phyloP scores from a whole-genome alignment of 495 filamentous ascomycete genomes.

The Achaetomiella virescens region DNA sequence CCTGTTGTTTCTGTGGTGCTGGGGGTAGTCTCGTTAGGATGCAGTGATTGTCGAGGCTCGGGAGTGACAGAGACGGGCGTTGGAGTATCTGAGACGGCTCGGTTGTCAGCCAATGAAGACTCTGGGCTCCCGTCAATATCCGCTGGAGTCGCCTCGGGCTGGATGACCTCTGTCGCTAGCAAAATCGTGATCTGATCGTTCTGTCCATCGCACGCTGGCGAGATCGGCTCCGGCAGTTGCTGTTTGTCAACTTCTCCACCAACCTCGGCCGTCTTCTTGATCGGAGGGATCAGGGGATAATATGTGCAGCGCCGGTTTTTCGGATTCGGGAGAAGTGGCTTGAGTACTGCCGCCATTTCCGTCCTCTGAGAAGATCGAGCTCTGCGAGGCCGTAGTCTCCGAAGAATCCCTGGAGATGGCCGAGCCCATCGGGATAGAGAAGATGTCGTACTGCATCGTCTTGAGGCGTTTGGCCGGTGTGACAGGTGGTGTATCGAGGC shows the following conservation, averaged over 20 bases:
- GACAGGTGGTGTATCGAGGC: conserved; percentile 37
- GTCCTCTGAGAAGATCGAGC: conserved; percentile 20
- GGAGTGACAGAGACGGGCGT: background rate
- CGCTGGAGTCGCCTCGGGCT: background rate
- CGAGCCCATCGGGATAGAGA: conserved; percentile 19
- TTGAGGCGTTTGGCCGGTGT: conserved; percentile 42
- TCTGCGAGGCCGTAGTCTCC: conserved; percentile 11
- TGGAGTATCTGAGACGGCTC: background rate
- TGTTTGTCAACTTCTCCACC: conserved; percentile 9
- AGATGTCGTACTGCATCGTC: conserved; percentile 29
- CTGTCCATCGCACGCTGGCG: background rate
- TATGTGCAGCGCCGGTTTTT: conserved; percentile 29
- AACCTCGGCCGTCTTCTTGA: conserved; percentile 19
- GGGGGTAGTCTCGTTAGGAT: background rate
- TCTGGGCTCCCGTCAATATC: no score
- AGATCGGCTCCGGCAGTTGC: conserved; percentile 10
- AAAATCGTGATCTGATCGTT: background rate
- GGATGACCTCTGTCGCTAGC: conserved; percentile 9
- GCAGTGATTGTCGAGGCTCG: background rate
- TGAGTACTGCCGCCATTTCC: conserved; percentile 32
- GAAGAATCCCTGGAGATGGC: conserved; percentile 25
- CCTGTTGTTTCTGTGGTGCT: background rate
- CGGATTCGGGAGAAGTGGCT: conserved; percentile 36
- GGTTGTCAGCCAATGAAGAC: background rate
- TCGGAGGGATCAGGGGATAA: conserved; percentile 35